phyloP scores from a whole-genome alignment of 2,329 filamentous ascomycete genomes.

The Colletotrichum gigasporum region DNA sequence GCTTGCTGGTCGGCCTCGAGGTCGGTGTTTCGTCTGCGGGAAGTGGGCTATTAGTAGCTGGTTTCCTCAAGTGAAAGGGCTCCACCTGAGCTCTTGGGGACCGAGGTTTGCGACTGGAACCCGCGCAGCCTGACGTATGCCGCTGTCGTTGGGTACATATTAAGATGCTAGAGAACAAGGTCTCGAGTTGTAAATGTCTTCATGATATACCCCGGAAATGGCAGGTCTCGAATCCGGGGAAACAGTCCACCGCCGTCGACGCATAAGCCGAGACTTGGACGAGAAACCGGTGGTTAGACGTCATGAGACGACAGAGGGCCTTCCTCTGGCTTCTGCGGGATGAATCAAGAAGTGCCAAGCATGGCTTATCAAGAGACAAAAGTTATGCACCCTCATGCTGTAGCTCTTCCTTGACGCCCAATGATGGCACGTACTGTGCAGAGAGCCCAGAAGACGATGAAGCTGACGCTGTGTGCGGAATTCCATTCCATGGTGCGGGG shows the following conservation, averaged over 20 bases:
- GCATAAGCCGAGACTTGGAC: background rate
- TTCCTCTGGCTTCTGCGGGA: background rate
- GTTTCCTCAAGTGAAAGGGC: background rate
- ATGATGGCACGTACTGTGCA: background rate
- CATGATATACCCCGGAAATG: background rate
- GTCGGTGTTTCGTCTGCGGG: background rate
- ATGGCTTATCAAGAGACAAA: background rate
- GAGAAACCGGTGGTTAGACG: background rate
- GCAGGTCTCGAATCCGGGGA: background rate
- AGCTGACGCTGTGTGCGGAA: background rate
- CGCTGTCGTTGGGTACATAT: no score
- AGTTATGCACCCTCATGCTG: background rate
- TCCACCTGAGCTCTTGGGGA: slow-evolving; percentile 17
- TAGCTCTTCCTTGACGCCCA: background rate
- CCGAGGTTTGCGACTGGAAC: background rate
- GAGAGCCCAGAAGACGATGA: background rate
- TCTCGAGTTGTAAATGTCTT: background rate
- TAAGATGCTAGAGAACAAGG: background rate
- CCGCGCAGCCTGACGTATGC: background rate
- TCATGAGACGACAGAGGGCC: background rate
- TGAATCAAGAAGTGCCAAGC: background rate
- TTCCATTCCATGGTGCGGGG: background rate
- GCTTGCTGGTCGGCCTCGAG: slow-evolving; percentile 15
- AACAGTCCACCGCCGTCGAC: background rate
- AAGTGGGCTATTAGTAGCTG: slow-evolving; percentile 16